A percentile compares a stretch with the other conserved stretches of the same genome.
Conservation (phyloP, 371 early-diverging fungal species). For the Apophysomyces ossiformis region DNA sequence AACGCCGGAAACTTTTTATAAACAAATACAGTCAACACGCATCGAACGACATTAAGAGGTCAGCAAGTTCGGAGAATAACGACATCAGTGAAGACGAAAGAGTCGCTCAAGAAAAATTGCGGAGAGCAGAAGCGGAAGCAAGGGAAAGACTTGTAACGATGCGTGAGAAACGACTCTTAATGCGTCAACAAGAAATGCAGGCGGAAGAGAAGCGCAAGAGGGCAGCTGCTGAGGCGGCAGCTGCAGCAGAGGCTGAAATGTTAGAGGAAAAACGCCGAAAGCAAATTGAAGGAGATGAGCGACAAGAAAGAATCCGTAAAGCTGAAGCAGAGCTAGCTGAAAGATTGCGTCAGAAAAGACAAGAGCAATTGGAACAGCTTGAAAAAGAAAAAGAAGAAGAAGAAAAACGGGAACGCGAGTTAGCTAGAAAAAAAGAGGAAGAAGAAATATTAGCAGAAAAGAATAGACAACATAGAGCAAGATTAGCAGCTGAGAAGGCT, state of each 20-base stretch:
- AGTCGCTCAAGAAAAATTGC: constrained; percentile 46
- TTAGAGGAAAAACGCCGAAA: constrained; percentile 26
- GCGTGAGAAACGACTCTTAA: constrained; percentile 24
- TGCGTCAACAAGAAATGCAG: constrained; percentile 18
- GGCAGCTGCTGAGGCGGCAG: constrained; percentile 28
- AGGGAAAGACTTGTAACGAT: constrained; percentile 24
- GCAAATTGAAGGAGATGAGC: constrained; percentile 32
- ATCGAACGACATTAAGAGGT: constrained; percentile 1
- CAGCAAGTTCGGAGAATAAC: background rate
- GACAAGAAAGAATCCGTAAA: constrained; percentile 16
- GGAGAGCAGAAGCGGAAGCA: constrained; percentile 44
- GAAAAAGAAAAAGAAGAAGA: constrained; percentile 24
- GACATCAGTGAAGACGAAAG: constrained; percentile 34
- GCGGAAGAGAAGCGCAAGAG: constrained; percentile 33
- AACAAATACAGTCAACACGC: constrained; percentile 13
- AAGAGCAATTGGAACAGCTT: constrained; percentile 22
- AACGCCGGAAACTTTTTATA: constrained; percentile 30
- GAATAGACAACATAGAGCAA: constrained; percentile 32
- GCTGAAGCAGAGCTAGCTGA: constrained; percentile 27
- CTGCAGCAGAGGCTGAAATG: constrained; percentile 28
- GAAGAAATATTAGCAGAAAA: constrained; percentile 40
- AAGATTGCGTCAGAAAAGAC: constrained; percentile 14
- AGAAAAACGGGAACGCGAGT: constrained; percentile 25
- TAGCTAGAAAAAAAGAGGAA: constrained; percentile 29
- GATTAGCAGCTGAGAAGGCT: constrained; percentile 47